These are phyloP conservation scores for Termitomyces eurrhizus DNA, from an alignment of 768 basidiomycete species.

Conservation along the genomic window DNA sequence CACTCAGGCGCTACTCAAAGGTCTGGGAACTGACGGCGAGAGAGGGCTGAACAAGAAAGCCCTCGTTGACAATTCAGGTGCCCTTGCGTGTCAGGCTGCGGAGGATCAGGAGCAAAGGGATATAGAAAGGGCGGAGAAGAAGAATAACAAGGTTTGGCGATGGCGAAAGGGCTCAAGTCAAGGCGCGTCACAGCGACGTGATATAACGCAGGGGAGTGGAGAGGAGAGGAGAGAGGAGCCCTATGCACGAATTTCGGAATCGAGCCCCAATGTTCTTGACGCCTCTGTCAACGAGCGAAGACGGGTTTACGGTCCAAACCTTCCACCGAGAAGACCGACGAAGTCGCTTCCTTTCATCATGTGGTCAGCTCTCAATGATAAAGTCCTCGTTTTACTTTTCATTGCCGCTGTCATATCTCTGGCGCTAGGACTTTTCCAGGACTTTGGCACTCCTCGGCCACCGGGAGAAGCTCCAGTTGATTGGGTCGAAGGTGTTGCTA, in stretches of 20 bases:
- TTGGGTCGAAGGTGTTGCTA: constrained; percentile 94
- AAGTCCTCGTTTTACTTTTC: constrained; percentile 84
- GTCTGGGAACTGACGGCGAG: constrained; percentile 19
- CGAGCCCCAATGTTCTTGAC: constrained; percentile 17
- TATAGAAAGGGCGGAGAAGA: no score
- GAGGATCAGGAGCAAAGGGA: constrained; percentile 24
- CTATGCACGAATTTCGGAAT: constrained; percentile 35
- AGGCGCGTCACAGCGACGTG: neutral
- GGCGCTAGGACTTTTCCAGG: constrained; percentile 91
- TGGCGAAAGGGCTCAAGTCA: no score
- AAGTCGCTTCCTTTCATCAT: constrained; percentile 87
- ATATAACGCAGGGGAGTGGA: neutral
- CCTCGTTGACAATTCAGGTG: no score
- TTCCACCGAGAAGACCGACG: constrained; percentile 27
- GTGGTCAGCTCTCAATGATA: constrained; percentile 87
- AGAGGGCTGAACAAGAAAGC: constrained; percentile 17
- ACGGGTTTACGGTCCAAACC: constrained; percentile 75
- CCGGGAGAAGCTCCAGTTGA: constrained; percentile 76
- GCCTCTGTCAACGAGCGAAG: constrained; percentile 58
- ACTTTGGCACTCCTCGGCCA: constrained; percentile 68
- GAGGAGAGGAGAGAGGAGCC: constrained; percentile 26
- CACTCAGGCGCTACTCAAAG: constrained; percentile 53
- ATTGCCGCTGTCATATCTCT: constrained; percentile 92
- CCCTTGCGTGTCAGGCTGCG: no score
- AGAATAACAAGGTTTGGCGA: no score